These are phyloP conservation scores for Pyrenula massariospora DNA, from an alignment of 495 filamentous ascomycete genomes.

Conservation along the genomic window DNA sequence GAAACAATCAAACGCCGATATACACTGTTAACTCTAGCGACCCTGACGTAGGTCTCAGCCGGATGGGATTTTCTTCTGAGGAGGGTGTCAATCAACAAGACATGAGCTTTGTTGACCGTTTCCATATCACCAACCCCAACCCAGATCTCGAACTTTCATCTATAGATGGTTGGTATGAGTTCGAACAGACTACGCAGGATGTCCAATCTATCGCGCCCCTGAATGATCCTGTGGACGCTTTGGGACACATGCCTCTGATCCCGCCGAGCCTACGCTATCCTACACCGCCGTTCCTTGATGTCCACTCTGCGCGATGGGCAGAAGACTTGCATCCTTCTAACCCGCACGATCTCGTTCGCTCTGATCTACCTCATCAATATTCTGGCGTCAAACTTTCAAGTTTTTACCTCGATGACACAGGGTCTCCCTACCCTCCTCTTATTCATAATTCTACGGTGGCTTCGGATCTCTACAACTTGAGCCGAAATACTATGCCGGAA, in stretches of 20 bases:
- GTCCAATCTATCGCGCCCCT: background rate
- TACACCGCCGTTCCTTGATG: background rate
- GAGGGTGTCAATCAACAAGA: too few relatives aligned
- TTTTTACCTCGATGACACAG: background rate
- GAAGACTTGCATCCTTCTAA: background rate
- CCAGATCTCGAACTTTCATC: background rate
- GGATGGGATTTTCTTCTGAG: too few relatives aligned
- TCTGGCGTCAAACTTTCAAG: background rate
- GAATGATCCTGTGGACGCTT: background rate
- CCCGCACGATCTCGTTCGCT: background rate
- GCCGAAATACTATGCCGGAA: background rate
- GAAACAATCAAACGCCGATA: background rate
- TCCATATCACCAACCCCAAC: background rate
- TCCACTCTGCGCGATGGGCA: background rate
- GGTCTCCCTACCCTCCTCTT: background rate
- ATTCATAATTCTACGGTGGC: background rate
- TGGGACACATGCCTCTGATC: background rate
- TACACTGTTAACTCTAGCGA: background rate
- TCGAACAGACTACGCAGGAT: background rate
- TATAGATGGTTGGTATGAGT: background rate
- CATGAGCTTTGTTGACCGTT: background rate
- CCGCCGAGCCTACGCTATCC: background rate
- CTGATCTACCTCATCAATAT: background rate
- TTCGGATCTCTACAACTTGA: background rate
- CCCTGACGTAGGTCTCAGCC: background rate